phyloP scores from a whole-genome alignment of 2,329 filamentous ascomycete species.

The Colletotrichum paranaense region DNA sequence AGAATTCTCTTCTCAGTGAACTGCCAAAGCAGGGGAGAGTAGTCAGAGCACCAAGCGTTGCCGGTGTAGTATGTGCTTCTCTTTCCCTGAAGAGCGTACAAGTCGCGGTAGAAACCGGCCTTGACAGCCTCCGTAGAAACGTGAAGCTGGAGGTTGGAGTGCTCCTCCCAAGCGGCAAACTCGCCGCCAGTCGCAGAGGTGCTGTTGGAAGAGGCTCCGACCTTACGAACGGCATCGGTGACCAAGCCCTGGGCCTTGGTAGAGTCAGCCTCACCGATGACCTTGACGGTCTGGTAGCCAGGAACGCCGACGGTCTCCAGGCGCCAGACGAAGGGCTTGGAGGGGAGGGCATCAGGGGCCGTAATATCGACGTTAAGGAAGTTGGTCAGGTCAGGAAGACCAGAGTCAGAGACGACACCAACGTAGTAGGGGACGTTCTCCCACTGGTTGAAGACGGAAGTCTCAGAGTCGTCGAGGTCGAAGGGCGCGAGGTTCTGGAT shows the following conservation, averaged over 20 bases:
- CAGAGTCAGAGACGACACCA: constrained; percentile 23
- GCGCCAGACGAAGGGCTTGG: constrained; percentile 35
- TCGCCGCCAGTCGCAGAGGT: constrained; percentile 16
- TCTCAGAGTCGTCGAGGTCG: constrained; percentile 41
- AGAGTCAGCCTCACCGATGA: constrained; percentile 34
- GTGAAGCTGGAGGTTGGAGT: constrained; percentile 31
- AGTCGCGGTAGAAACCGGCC: constrained; percentile 29
- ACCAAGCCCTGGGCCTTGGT: constrained; percentile 24
- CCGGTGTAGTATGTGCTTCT: constrained; percentile 31
- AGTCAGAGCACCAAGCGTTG: constrained; percentile 32
- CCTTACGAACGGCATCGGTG: constrained; percentile 10
- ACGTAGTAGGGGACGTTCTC: constrained; percentile 28
- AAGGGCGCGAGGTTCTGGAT: constrained; percentile 39
- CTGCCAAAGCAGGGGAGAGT: constrained; percentile 34
- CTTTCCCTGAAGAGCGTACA: constrained; percentile 34
- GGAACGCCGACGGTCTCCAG: constrained; percentile 37
- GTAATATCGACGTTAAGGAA: constrained; percentile 36
- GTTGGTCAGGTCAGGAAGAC: constrained; percentile 27
- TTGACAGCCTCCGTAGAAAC: constrained; percentile 30
- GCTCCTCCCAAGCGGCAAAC: constrained; percentile 22
- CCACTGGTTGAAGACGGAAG: constrained; percentile 38
- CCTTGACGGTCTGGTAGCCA: constrained; percentile 36
- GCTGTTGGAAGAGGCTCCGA: constrained; percentile 2
- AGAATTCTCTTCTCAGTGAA: constrained; percentile 32
- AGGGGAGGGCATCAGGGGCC: constrained; percentile 23